A percentile compares a stretch with the other conserved stretches of the same genome.
phyloP scores from a whole-genome alignment of 73 alveolate species.

The Stentor coeruleus region DNA sequence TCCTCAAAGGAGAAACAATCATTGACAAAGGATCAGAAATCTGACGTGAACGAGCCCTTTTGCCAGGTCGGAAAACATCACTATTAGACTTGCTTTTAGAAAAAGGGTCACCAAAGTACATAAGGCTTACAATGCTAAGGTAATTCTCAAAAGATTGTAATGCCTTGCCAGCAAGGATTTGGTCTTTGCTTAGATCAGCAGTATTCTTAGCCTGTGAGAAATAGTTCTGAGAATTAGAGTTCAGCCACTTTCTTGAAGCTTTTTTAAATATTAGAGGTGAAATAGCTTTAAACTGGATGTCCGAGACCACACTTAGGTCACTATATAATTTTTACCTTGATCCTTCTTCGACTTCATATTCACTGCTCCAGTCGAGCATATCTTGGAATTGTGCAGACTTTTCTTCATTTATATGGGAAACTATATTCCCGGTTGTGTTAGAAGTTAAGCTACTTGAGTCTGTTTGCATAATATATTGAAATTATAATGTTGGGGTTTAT shows the following conservation, averaged over 20 bases:
- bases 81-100: not conserved
- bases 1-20: constrained; percentile 35
- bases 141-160: not conserved
- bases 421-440: too few species aligned
- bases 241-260: not conserved
- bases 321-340: not conserved
- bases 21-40: constrained; percentile 31
- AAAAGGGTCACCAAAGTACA: constrained; percentile 5
- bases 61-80: constrained; percentile 1
- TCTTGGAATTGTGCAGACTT: not conserved
- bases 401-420: too few species aligned
- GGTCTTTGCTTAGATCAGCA: not conserved
- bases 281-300: not conserved
- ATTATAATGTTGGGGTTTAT: too few species aligned
- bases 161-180: not conserved
- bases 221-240: not conserved
- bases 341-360: not conserved
- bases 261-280: not conserved
- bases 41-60: not conserved
- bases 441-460: too few species aligned
- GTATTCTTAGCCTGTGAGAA: not conserved
- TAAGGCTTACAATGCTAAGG: not conserved
- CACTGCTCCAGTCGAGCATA: constrained; percentile 4
- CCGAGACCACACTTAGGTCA: not conserved
- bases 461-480: too few species aligned